These are phyloP conservation scores for Kluyveromyces siamensis DNA, from an alignment of 805 yeast genomes.

Conservation along the genomic window DNA sequence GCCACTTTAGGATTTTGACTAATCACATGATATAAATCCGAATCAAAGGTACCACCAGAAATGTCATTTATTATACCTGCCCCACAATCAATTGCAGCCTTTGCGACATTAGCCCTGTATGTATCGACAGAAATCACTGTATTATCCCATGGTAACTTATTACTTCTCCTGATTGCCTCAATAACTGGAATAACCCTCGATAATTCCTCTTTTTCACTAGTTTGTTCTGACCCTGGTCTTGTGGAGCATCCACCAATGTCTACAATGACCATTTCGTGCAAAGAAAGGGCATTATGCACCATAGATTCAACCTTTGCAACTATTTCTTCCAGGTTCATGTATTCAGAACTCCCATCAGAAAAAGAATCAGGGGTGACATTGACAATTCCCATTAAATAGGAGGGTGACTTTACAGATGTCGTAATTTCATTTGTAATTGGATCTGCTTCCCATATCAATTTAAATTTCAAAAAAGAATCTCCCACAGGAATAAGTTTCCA, in stretches of 20 bases:
- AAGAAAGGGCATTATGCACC: slow-evolving; percentile 49
- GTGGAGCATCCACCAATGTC: slow-evolving; percentile 96
- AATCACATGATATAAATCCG: slow-evolving; percentile 56
- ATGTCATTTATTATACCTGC: slow-evolving; percentile 91
- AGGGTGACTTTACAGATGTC: slow-evolving; percentile 25
- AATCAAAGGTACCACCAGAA: slow-evolving; percentile 69
- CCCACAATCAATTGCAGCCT: slow-evolving; percentile 57
- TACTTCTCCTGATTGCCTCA: slow-evolving; percentile 42
- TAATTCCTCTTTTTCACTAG: slow-evolving; percentile 57
- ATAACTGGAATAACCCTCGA: slow-evolving; percentile 64
- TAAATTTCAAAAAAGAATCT: slow-evolving; percentile 21
- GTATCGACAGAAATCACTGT: slow-evolving; percentile 80
- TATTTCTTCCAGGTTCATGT: slow-evolving; percentile 30
- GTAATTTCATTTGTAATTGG: slow-evolving; percentile 33
- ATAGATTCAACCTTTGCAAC: slow-evolving; percentile 39
- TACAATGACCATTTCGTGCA: slow-evolving; percentile 37
- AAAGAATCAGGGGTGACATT: slow-evolving; percentile 93
- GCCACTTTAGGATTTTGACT: slow-evolving; percentile 59
- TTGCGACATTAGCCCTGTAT: slow-evolving; percentile 68
- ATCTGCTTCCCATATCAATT: slow-evolving; percentile 35
- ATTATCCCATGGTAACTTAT: slow-evolving; percentile 28
- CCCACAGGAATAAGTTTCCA: slow-evolving; percentile 41
- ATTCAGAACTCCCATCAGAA: slow-evolving; percentile 68
- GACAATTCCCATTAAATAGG: slow-evolving; percentile 77
- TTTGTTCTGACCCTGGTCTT: slow-evolving; percentile 68